Conservation (phyloP, 1,139 yeast species). For the Candida dubliniensis region DNA sequence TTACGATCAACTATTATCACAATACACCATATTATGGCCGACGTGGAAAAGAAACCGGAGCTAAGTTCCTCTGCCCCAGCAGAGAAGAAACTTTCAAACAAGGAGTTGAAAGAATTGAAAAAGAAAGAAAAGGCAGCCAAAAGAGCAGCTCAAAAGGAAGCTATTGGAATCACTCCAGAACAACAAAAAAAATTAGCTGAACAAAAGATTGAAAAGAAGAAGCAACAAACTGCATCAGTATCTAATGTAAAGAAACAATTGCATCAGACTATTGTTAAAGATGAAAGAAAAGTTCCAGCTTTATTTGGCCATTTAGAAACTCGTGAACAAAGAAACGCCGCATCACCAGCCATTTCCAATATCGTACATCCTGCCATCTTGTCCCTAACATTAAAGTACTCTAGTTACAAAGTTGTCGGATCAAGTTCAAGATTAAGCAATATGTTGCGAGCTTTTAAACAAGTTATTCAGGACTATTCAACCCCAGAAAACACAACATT, state of each 20-base stretch:
- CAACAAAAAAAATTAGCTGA: constrained; percentile 42
- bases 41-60: constrained; percentile 7
- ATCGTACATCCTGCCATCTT: constrained; percentile 87
- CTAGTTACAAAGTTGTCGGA: constrained; percentile 86
- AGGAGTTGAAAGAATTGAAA: constrained; percentile 83
- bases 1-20: too few species aligned
- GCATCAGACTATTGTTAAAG: constrained; percentile 51
- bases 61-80: constrained; percentile 8
- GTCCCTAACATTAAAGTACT: constrained; percentile 74
- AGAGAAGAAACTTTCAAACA: constrained; percentile 54
- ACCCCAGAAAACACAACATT: constrained; percentile 87
- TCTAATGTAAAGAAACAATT: constrained; percentile 58
- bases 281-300: constrained; percentile 51
- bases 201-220: constrained; percentile 42
- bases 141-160: constrained; percentile 68
- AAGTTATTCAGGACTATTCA: constrained; percentile 73
- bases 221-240: constrained; percentile 24
- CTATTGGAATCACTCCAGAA: constrained; percentile 49
- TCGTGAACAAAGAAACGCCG: constrained; percentile 70
- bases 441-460: constrained; percentile 83
- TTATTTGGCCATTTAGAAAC: constrained; percentile 88
- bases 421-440: constrained; percentile 82
- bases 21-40: constrained; percentile 3
- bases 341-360: constrained; percentile 56
- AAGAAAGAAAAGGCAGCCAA: constrained; percentile 90